Percentiles rank a stretch among this genome's conserved stretches.
Conservation (phyloP, 1,284 basidiomycete genomes). For the Pseudozyma flocculosa region DNA sequence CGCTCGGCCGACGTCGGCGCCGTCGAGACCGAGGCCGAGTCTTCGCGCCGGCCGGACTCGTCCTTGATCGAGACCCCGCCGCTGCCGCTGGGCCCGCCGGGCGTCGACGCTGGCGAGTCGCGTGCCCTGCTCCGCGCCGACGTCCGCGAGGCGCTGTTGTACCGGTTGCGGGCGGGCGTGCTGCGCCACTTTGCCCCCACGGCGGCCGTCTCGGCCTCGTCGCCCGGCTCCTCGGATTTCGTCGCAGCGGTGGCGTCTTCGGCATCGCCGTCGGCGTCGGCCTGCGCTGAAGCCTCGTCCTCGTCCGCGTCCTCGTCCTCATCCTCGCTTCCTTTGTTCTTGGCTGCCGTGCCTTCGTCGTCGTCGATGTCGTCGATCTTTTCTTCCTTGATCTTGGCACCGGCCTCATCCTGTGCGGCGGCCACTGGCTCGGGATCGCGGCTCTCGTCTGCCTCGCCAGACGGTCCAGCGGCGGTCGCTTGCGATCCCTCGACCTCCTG, state of each 20-base stretch:
- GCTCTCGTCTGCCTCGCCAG: neutral
- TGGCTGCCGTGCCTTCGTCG: conserved; percentile 1
- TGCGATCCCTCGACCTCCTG: conserved; percentile 6
- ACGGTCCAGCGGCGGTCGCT: too few species aligned
- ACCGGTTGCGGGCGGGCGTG: conserved; percentile 2
- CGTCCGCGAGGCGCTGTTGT: neutral
- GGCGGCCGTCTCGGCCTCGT: neutral
- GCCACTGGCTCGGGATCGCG: too few species aligned
- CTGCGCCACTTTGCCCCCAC: neutral
- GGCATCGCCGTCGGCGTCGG: neutral
- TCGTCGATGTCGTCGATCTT: conserved; percentile 1
- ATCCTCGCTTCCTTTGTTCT: neutral
- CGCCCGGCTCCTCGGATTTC: conserved; percentile 3
- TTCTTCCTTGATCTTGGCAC: too few species aligned
- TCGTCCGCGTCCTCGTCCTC: neutral
- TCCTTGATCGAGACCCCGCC: conserved; percentile 1
- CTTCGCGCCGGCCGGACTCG: neutral
- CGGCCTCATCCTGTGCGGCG: too few species aligned
- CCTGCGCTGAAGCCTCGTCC: neutral
- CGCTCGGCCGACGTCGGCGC: conserved; percentile 7
- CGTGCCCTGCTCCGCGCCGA: neutral
- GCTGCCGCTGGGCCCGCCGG: neutral
- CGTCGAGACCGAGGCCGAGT: conserved; percentile 3
- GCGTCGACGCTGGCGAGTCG: neutral
- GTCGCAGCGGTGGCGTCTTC: too few species aligned